Conservation (phyloP, 306 rosid species). For the Canavalia ensiformis region DNA sequence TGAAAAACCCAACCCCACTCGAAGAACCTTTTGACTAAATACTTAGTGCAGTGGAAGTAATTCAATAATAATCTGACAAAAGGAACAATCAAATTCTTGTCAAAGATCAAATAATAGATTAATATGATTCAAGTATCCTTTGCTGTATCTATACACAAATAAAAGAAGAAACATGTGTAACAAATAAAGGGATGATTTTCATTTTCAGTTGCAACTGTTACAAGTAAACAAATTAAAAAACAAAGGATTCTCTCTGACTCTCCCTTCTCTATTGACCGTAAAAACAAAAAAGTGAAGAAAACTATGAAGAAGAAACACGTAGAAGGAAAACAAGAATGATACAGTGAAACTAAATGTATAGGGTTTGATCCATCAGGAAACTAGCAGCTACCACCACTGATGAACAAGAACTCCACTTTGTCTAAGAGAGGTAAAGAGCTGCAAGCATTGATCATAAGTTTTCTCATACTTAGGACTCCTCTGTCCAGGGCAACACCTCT, state of each 20-base stretch:
- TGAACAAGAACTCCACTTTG: constrained; percentile 92
- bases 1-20: not conserved
- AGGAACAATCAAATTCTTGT: constrained; percentile 14
- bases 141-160: constrained; percentile 6
- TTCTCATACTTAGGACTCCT: constrained; percentile 88
- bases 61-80: not conserved
- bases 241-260: not conserved
- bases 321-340: constrained; percentile 39
- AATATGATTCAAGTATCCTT: not conserved
- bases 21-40: constrained; percentile 11
- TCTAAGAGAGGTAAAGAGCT: constrained; percentile 74
- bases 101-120: not conserved
- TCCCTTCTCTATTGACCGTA: constrained; percentile 17
- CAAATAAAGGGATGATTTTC: constrained; percentile 51
- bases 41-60: not conserved
- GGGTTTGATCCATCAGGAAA: constrained; percentile 35
- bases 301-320: constrained; percentile 16
- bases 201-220: constrained; percentile 52
- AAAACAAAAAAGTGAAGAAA: not conserved
- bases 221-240: constrained; percentile 40
- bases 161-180: constrained; percentile 14
- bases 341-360: constrained; percentile 30
- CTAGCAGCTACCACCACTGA: constrained; percentile 76
- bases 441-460: constrained; percentile 82
- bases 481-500: constrained; percentile 91